Base-by-base conservation (phyloP, 2,329 filamentous ascomycete genomes). In the Botryosphaeria agaves region DNA sequence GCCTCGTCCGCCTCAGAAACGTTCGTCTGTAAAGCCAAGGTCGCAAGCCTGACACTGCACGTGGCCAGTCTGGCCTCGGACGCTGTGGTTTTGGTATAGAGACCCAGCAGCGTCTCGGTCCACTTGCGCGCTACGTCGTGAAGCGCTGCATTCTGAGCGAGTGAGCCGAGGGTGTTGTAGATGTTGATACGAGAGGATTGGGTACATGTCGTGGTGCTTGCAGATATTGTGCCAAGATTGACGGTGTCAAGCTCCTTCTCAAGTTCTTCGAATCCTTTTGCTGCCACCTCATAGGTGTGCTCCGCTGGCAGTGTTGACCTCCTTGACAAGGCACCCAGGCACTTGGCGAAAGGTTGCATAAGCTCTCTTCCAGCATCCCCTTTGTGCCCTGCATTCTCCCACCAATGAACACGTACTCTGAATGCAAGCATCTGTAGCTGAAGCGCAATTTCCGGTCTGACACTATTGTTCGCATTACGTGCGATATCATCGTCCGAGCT, bases 381-480 rank as follows among this genome's bases (percentile, higher is more conserved):
- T 34, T 64, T 48, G 41, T 80, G 73, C 2, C 62, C 59, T 5
- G 66, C 66, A 34, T 81, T 42, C 25, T 52, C 57, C 76, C 77
- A 83, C 65, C 72, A 80, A 25, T 59, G 54, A n/a, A 74, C 50
- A 18, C 76, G 66, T 5, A 65, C 56, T 15, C 62, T 59, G 23
- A 85, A 61, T 7, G 72, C 76, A 1, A 79, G 48, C 1, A 61
- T 54, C 40, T 84, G 78, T 1, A 83, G 48, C 36, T 69, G 63
- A 29, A 84, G 64, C 2, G 69, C 67, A 2, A 58, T 49, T 14
- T 62, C 54, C 1, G 78, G 73, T 2, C 59, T 57, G 3, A 73
- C 61, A 35, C 63, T 69, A 5, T 72, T 48, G 16, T 63, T 59
- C 6, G 59, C 51, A 35, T 76, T 66, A 3, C 52, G 43, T 0